Evolutionary conservation across 2,329 filamentous ascomycete genomes (phyloP).

Genomic region (Raffaelea ambrosiae): DNA sequence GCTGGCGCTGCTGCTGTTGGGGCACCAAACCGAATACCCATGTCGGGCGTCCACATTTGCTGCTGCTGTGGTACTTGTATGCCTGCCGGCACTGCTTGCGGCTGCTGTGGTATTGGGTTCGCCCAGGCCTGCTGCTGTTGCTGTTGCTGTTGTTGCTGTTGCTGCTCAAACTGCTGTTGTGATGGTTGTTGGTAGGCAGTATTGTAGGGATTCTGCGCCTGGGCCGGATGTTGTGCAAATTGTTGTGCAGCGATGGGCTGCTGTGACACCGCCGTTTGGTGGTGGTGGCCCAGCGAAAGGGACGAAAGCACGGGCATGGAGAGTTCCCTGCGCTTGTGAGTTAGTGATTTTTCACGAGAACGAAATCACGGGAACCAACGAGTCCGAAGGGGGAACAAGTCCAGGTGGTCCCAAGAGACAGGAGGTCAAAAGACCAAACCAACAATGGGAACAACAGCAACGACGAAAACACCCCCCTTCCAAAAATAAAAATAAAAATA

Average conservation of each 20-base stretch:
- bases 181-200: constrained; percentile 1
- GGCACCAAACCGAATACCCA: constrained; percentile 69
- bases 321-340: constrained; percentile 31
- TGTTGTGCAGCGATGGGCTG: background rate
- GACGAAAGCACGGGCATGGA: constrained; percentile 42
- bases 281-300: constrained; percentile 24
- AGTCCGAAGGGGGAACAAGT: too few species aligned
- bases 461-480: background rate
- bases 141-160: constrained; percentile 3
- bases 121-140: constrained; percentile 1
- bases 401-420: too few species aligned
- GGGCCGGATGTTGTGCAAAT: too few species aligned
- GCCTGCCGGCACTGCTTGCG: constrained; percentile 2
- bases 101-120: constrained; percentile 4
- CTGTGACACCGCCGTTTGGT: background rate
- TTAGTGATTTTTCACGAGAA: too few species aligned
- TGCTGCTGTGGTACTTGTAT: constrained; percentile 6
- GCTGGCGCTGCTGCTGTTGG: constrained; percentile 22
- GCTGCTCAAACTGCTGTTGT: constrained; percentile 2
- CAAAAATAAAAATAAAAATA: too few species aligned
- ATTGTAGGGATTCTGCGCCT: background rate
- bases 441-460: background rate
- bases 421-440: background rate
- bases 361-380: too few species aligned
- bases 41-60: constrained; percentile 67